Evolutionary conservation across 2,329 filamentous ascomycete genomes (phyloP).

Genomic region (Botrytis tulipae): DNA sequence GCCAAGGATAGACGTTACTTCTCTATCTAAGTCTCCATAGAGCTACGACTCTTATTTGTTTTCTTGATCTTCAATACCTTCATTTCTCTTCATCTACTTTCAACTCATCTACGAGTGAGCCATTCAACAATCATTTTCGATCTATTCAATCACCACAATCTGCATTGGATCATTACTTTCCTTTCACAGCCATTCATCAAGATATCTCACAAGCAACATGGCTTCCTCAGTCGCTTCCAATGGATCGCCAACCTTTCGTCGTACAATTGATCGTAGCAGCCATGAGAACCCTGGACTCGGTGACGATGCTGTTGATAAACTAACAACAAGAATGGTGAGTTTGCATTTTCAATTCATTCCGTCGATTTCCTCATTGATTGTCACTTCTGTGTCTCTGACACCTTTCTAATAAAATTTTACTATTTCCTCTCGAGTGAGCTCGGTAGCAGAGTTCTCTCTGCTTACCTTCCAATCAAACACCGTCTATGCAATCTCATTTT

Average conservation of each 20-base stretch:
- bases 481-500: constrained; percentile 8
- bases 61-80: constrained; percentile 31
- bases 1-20: constrained; percentile 30
- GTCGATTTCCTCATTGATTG: too few relatives aligned
- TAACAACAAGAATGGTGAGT: constrained; percentile 21
- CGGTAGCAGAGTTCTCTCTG: neutral
- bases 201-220: constrained; percentile 43
- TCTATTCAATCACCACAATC: constrained; percentile 28
- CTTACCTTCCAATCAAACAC: neutral
- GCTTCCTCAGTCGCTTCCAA: constrained; percentile 36
- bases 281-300: constrained; percentile 39
- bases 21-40: constrained; percentile 32
- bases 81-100: constrained; percentile 31
- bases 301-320: constrained; percentile 32
- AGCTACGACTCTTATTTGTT: constrained; percentile 39
- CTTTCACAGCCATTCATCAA: constrained; percentile 1
- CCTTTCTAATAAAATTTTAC: too few relatives aligned
- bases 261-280: constrained; percentile 39
- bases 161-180: constrained; percentile 20
- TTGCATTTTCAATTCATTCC: neutral
- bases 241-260: constrained; percentile 45
- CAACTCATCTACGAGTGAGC: constrained; percentile 36
- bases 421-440: neutral
- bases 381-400: neutral
- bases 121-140: constrained; percentile 23